These are phyloP conservation scores for Selaginella tamariscina DNA, from an alignment of 75 land plant species.

Conservation along the genomic window DNA sequence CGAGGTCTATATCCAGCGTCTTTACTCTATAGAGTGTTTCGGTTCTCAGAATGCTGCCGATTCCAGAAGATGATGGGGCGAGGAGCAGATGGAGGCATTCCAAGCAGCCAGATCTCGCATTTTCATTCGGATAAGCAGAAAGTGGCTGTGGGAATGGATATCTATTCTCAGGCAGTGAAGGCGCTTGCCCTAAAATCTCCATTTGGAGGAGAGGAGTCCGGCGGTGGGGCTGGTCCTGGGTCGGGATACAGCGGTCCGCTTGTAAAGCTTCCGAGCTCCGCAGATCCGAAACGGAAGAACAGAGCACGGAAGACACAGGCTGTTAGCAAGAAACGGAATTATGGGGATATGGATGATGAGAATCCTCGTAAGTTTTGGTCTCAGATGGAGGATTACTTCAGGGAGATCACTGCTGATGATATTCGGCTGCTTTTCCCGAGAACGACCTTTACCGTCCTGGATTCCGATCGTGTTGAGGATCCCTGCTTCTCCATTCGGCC, in stretches of 20 bases:
- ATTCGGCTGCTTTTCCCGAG: constrained; percentile 32
- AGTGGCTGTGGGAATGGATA: constrained; percentile 31
- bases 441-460: constrained; percentile 6
- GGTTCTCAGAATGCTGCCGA: too few relatives aligned
- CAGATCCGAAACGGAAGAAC: constrained; percentile 24
- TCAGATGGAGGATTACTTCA: constrained; percentile 69
- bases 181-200: constrained; percentile 46
- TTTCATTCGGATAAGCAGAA: constrained; percentile 5
- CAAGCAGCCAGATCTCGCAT: neutral
- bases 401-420: constrained; percentile 45
- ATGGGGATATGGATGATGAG: constrained; percentile 18
- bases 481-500: constrained; percentile 21
- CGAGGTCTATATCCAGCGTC: too few relatives aligned
- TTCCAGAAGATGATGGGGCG: constrained; percentile 51
- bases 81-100: constrained; percentile 31
- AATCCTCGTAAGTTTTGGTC: constrained; percentile 38
- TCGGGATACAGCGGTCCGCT: constrained; percentile 16
- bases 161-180: constrained; percentile 54
- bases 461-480: constrained; percentile 6
- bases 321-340: constrained; percentile 19
- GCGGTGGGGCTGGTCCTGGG: constrained; percentile 14
- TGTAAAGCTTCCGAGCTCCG: constrained; percentile 16
- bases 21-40: too few relatives aligned
- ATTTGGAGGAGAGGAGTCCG: constrained; percentile 26
- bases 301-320: constrained; percentile 44